Conservation (phyloP, 2,329 filamentous ascomycete genomes). For the Rutstroemia sp. region DNA sequence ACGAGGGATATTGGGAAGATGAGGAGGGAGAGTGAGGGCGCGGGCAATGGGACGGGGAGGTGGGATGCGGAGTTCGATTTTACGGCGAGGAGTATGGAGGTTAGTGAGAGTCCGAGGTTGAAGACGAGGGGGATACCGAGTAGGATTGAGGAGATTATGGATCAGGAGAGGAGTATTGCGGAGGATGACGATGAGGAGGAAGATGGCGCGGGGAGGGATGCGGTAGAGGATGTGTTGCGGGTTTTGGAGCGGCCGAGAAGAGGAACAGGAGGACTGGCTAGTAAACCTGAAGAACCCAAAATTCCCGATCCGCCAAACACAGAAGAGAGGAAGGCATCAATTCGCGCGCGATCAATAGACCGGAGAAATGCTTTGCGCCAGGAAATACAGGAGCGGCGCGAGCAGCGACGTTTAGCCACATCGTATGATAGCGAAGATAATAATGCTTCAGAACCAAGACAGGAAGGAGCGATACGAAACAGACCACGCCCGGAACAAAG, state of each 20-base stretch:
- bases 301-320: neutral
- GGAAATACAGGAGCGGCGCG: constrained; percentile 2
- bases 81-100: constrained; percentile 21
- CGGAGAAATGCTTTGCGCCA: constrained; percentile 2
- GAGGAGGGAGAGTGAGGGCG: neutral
- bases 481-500: neutral
- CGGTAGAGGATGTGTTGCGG: neutral
- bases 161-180: constrained; percentile 14
- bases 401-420: constrained; percentile 1
- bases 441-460: neutral
- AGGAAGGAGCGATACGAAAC: neutral
- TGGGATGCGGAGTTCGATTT: constrained; percentile 27
- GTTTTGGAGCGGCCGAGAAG: neutral
- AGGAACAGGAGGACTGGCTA: neutral
- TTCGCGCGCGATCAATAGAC: neutral
- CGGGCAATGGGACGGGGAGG: constrained; percentile 14
- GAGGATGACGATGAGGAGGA: constrained; percentile 4
- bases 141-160: constrained; percentile 22
- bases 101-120: constrained; percentile 16
- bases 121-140: constrained; percentile 5
- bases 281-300: neutral
- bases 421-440: constrained; percentile 3
- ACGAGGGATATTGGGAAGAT: constrained; percentile 8
- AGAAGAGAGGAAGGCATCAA: neutral
- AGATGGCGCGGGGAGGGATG: neutral